These are phyloP conservation scores for Colletotrichum sp. DNA, from an alignment of 2,329 filamentous ascomycete genomes.

Conservation along the genomic window DNA sequence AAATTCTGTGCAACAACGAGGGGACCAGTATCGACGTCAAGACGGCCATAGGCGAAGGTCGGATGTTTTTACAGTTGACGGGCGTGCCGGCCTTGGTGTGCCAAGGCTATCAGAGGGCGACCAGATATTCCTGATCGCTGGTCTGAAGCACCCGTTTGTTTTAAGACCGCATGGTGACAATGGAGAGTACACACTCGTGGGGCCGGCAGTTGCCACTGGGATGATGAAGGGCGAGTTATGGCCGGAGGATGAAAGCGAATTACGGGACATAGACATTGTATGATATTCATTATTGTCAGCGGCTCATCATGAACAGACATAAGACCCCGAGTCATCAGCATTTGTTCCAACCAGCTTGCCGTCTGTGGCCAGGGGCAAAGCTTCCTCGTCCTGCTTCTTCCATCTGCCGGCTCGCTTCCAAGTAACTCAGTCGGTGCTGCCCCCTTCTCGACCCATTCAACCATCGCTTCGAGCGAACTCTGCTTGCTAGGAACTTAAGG, in stretches of 20 bases:
- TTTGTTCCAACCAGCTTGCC: background rate
- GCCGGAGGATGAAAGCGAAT: background rate
- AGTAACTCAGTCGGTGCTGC: background rate
- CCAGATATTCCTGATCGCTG: fast-evolving
- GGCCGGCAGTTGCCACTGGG: background rate
- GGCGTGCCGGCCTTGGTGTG: fast-evolving
- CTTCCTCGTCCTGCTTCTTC: background rate
- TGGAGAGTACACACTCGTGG: background rate
- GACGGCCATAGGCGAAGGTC: background rate
- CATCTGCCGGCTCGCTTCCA: background rate
- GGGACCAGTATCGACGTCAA: no score
- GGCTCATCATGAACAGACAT: background rate
- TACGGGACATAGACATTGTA: background rate
- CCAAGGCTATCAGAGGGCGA: background rate
- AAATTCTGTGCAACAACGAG: no score
- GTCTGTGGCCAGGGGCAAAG: conserved; percentile 4
- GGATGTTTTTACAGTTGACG: fast-evolving
- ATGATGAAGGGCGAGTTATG: background rate
- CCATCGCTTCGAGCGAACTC: background rate
- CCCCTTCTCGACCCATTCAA: background rate
- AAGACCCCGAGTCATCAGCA: background rate
- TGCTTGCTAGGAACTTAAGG: conserved; percentile 2
- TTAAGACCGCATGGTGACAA: fast-evolving
- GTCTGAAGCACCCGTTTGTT: fast-evolving
- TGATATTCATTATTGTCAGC: background rate